Evolutionary conservation across 2,329 filamentous ascomycete species (phyloP).

Genomic region (Colletotrichum cereale): DNA sequence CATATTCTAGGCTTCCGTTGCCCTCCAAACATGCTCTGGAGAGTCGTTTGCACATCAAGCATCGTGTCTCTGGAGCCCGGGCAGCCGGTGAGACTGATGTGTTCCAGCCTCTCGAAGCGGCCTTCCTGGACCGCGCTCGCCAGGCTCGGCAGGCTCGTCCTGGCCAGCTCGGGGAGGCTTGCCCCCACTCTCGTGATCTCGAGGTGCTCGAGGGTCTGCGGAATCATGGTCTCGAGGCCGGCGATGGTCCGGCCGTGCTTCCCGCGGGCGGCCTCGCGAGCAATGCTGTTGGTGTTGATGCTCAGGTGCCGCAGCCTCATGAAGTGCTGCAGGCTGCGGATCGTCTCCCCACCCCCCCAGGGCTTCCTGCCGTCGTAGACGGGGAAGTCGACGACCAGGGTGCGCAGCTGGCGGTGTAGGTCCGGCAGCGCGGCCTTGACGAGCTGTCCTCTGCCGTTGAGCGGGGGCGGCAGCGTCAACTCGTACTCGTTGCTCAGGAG

Average conservation of each 20-base stretch:
- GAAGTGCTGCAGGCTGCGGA: not conserved
- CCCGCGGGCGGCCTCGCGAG: too few species aligned
- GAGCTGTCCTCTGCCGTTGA: not conserved
- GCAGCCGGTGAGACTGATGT: not conserved
- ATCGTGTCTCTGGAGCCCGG: not conserved
- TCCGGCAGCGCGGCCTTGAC: not conserved
- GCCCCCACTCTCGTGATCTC: not conserved
- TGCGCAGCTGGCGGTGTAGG: constrained; percentile 9
- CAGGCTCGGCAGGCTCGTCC: not conserved
- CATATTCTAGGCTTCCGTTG: not conserved
- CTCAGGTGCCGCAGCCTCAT: not conserved
- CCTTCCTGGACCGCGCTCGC: not conserved
- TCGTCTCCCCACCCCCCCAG: not conserved
- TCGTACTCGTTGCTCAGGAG: constrained; percentile 14
- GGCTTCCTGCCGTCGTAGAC: not conserved
- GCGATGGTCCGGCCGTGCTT: not conserved
- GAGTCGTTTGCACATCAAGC: too few species aligned
- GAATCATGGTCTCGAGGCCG: not conserved
- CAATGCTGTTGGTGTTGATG: constrained; percentile 9
- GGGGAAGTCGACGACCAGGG: constrained; percentile 1
- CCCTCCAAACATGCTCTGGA: not conserved
- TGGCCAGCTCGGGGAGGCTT: not conserved
- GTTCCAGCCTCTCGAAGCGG: not conserved
- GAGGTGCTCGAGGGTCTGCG: not conserved
- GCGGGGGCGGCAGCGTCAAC: not conserved